These are phyloP conservation scores for Penicillium turbatum DNA, from an alignment of 495 filamentous ascomycete species.

Conservation along the genomic window DNA sequence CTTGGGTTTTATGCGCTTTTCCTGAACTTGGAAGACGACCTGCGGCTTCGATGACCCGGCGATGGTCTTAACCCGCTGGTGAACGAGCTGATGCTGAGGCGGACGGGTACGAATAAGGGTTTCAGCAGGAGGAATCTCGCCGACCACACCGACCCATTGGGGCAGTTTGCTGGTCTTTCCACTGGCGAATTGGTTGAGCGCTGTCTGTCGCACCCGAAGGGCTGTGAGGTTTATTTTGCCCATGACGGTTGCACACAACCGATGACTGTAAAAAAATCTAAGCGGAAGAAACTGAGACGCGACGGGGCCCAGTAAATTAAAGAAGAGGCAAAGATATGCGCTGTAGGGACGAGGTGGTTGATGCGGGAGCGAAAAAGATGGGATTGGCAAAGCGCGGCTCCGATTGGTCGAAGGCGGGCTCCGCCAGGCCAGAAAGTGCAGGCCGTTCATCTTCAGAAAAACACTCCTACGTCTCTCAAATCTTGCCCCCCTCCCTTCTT, in stretches of 20 bases:
- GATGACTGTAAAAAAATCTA: background rate
- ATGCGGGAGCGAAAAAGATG: slow-evolving; percentile 37
- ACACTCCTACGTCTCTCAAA: slow-evolving; percentile 14
- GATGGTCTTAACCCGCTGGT: slow-evolving; percentile 43
- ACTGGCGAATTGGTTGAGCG: slow-evolving; percentile 52
- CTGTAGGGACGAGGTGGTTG: slow-evolving; percentile 10
- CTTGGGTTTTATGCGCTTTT: slow-evolving; percentile 44
- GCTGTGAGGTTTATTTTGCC: slow-evolving; percentile 70
- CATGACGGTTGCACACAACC: slow-evolving; percentile 38
- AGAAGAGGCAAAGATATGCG: background rate
- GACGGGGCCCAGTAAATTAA: slow-evolving; percentile 1
- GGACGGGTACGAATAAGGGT: slow-evolving; percentile 65
- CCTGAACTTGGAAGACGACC: slow-evolving; percentile 37
- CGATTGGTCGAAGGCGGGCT: slow-evolving; percentile 40
- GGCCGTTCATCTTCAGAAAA: slow-evolving; percentile 26
- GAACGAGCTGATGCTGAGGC: slow-evolving; percentile 57
- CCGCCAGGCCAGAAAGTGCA: slow-evolving; percentile 40
- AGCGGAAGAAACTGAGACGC: background rate
- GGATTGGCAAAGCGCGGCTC: slow-evolving; percentile 34
- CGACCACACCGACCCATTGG: slow-evolving; percentile 71
- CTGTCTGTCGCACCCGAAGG: slow-evolving; percentile 65
- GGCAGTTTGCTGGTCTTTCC: slow-evolving; percentile 51
- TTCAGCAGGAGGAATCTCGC: slow-evolving; percentile 74
- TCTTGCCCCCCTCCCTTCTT: slow-evolving; percentile 5
- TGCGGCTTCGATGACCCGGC: slow-evolving; percentile 30